Evolutionary conservation across 345 rosid genomes (phyloP).

Genomic region (Camelina laxa): DNA sequence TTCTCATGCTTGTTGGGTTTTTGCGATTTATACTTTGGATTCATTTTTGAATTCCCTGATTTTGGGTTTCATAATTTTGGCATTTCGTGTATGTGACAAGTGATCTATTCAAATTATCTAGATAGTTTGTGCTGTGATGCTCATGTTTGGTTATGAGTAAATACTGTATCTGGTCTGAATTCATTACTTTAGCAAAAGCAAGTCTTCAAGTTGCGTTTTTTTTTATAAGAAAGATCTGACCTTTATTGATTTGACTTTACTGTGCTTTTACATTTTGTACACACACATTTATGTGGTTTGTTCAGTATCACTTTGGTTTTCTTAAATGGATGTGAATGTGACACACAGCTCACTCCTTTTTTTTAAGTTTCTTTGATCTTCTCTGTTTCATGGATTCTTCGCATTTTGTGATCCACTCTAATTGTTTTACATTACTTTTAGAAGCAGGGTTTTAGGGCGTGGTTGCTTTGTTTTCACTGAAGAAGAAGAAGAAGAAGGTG

Average conservation of each 20-base stretch:
- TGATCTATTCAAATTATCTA: conserved; percentile 14
- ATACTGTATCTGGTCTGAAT: conserved; percentile 23
- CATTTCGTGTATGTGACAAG: conserved; percentile 1
- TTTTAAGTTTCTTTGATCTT: not conserved
- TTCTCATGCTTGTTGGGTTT: conserved; percentile 20
- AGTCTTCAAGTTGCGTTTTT: conserved; percentile 13
- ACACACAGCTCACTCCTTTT: not conserved
- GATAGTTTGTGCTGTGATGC: conserved; percentile 4
- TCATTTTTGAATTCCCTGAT: not conserved
- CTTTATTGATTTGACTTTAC: conserved; percentile 26
- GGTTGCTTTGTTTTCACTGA: conserved; percentile 21
- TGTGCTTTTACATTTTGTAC: conserved; percentile 33
- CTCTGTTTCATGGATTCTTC: conserved; percentile 36
- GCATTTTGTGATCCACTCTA: conserved; percentile 26
- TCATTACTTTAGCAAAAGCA: conserved; percentile 1
- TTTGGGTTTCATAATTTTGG: not conserved
- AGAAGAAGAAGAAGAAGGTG: conserved; percentile 36
- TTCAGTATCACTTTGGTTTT: conserved; percentile 5
- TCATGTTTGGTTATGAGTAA: conserved; percentile 1
- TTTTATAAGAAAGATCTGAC: conserved; percentile 25
- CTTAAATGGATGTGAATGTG: conserved; percentile 21
- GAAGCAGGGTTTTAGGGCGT: conserved; percentile 12
- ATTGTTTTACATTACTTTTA: not conserved
- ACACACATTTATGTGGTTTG: conserved; percentile 36
- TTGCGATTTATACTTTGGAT: not conserved